phyloP scores from a whole-genome alignment of 306 rosid genomes.

The Rosa rugosa region DNA sequence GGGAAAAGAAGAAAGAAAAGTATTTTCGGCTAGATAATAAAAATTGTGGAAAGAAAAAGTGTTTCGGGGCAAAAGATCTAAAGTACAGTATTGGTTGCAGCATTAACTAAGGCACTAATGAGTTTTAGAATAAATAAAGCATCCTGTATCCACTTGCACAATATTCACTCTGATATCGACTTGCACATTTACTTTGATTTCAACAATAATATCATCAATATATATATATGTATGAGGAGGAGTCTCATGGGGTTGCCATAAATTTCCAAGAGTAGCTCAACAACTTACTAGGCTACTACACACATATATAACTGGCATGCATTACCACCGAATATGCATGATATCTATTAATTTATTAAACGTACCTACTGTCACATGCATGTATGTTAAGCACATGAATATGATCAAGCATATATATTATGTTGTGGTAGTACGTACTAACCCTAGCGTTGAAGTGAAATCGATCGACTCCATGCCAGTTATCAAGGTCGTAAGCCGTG shows the following conservation, averaged over 20 bases:
- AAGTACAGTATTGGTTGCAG: not conserved
- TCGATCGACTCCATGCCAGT: conserved; percentile 89
- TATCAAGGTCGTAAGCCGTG: conserved; percentile 83
- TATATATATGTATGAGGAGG: not conserved
- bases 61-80: not conserved
- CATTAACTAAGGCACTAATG: not conserved
- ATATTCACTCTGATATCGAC: no score
- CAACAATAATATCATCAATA: not conserved
- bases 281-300: not conserved
- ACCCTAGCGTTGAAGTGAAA: conserved; percentile 94
- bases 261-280: conserved; percentile 13
- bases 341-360: not conserved
- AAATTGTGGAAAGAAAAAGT: not conserved
- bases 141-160: not conserved
- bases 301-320: not conserved
- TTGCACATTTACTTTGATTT: not conserved
- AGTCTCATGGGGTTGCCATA: not conserved
- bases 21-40: not conserved
- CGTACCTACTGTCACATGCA: not conserved
- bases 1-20: not conserved
- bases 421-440: not conserved
- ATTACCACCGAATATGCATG: not conserved
- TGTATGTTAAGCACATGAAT: not conserved
- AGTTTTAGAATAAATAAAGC: not conserved
- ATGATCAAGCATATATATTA: not conserved